phyloP scores from a whole-genome alignment of 176 grass and related monocot species.

The Lolium perenne region DNA sequence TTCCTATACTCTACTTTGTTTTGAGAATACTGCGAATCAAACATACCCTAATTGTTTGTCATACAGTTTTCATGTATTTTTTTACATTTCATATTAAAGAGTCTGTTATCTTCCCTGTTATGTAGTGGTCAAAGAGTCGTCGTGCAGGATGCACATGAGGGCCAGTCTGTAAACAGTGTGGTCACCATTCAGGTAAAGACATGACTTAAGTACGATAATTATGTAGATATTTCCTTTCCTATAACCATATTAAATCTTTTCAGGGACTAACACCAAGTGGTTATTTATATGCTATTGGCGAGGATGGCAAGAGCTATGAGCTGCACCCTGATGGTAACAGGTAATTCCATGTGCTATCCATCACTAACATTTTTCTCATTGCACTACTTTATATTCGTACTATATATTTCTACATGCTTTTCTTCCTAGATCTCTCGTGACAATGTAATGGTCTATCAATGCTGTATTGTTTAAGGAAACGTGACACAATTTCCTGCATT shows the following conservation, averaged over 20 bases:
- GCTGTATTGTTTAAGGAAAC: background rate
- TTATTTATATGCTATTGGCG: constrained; percentile 71
- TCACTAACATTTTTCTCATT: background rate
- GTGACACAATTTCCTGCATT: constrained; percentile 39
- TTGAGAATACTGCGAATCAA: too few relatives aligned
- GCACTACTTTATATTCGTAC: background rate
- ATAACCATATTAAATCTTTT: constrained; percentile 30
- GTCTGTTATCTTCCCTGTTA: background rate
- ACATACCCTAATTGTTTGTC: too few relatives aligned
- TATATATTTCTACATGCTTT: constrained; percentile 6
- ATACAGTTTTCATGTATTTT: too few relatives aligned
- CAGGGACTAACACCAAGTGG: constrained; percentile 79
- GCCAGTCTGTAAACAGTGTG: constrained; percentile 45
- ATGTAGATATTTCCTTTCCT: background rate
- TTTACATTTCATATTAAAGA: constrained; percentile 21
- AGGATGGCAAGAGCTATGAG: constrained; percentile 72
- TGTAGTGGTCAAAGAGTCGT: constrained; percentile 89
- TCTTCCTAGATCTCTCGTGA: background rate
- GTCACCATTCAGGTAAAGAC: constrained; percentile 76
- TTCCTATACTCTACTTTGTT: too few relatives aligned
- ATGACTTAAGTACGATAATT: background rate
- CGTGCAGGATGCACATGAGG: constrained; percentile 63
- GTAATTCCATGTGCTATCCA: constrained; percentile 18
- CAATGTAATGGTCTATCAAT: background rate
- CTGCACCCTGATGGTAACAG: constrained; percentile 96